A percentile compares a stretch with the other conserved stretches of the same genome.
These are phyloP conservation scores for Theobroma cacao DNA, from an alignment of 345 rosid genomes.

Conservation along the genomic window DNA sequence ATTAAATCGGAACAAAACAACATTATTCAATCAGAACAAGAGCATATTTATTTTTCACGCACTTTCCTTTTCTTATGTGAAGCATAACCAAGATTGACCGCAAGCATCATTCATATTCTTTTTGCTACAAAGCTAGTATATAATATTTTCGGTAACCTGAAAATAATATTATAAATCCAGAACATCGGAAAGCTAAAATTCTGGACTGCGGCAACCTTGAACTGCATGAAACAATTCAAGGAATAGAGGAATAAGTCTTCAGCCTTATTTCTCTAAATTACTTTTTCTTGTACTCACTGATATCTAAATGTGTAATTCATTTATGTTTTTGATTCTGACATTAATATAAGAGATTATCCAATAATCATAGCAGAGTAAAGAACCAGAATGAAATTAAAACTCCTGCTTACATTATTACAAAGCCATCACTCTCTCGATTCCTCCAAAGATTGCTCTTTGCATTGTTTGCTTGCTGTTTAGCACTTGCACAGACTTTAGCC, in stretches of 20 bases:
- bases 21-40: background rate
- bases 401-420: conserved; percentile 41
- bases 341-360: background rate
- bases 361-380: background rate
- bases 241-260: background rate
- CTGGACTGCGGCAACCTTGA: background rate
- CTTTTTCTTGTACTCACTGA: background rate
- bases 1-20: background rate
- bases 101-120: background rate
- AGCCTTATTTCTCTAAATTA: background rate
- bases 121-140: background rate
- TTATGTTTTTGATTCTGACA: background rate
- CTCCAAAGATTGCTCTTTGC: conserved; percentile 34
- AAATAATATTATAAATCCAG: background rate
- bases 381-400: background rate
- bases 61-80: background rate
- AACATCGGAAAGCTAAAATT: background rate
- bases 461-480: conserved; percentile 32
- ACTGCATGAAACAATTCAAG: background rate
- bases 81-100: background rate
- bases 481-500: conserved; percentile 35
- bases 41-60: background rate
- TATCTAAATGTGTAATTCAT: background rate
- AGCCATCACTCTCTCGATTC: conserved; percentile 46
- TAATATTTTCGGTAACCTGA: background rate